Percentiles rank a stretch among this genome's conserved stretches.
Conservation (phyloP, 73 alveolate species). For the Tetrahymena borealis region DNA sequence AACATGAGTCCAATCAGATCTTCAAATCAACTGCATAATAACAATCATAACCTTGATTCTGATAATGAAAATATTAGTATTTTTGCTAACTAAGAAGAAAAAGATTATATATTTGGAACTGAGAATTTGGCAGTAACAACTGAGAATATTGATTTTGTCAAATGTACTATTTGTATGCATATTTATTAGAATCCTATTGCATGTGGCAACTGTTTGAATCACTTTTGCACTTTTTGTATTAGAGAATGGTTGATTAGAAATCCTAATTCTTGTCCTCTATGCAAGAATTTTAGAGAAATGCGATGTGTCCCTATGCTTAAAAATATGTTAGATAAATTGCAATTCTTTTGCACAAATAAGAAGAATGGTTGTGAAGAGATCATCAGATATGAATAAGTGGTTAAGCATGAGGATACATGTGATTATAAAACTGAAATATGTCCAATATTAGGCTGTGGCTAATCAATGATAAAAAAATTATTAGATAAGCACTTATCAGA, state of each 20-base stretch:
- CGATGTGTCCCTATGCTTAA: not conserved
- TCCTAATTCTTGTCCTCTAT: not conserved
- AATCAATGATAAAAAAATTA: not conserved
- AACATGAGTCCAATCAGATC: not conserved
- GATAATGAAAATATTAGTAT: not conserved
- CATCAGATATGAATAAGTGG: not conserved
- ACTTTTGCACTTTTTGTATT: not conserved
- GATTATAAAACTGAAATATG: not conserved
- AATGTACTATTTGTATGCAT: not conserved
- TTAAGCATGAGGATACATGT: not conserved
- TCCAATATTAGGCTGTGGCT: not conserved
- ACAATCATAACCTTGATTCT: not conserved
- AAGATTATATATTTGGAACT: not conserved
- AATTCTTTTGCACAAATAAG: not conserved
- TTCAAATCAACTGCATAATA: not conserved
- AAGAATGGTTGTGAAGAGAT: not conserved
- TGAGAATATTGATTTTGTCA: not conserved
- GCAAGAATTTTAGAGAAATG: not conserved
- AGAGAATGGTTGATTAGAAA: not conserved
- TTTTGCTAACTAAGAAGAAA: not conserved
- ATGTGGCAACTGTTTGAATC: not conserved
- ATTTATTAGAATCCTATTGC: conserved; percentile 1
- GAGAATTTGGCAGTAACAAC: not conserved
- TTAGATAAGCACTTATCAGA: not conserved
- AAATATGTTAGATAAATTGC: not conserved